Evolutionary conservation across 106 monocot genomes (phyloP).

Genomic region (Acanthochlamys bracteata): DNA sequence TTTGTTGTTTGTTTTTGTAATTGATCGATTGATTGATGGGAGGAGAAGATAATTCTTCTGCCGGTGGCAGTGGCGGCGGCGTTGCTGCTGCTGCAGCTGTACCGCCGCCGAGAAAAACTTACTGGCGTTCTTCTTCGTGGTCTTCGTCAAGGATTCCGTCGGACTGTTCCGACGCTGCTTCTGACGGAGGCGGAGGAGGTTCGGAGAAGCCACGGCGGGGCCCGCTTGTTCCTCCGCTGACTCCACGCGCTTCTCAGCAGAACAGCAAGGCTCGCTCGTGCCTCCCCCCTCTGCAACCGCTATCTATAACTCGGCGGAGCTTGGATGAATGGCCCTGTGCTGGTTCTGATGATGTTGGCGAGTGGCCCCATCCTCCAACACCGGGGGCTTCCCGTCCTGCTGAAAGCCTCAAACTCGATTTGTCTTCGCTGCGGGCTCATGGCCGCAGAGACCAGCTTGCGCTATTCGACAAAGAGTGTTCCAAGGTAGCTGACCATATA

Average conservation of each 20-base stretch:
- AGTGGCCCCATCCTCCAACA: conserved; percentile 67
- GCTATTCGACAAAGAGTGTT: conserved; percentile 92
- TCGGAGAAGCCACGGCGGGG: conserved; percentile 18
- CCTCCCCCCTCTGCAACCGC: conserved; percentile 85
- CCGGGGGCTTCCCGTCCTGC: conserved; percentile 19
- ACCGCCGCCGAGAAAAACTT: conserved; percentile 31
- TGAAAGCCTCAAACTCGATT: conserved; percentile 28
- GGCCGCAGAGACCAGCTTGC: conserved; percentile 53
- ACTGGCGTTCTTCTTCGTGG: conserved; percentile 89
- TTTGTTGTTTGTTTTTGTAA: neutral
- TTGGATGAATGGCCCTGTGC: conserved; percentile 84
- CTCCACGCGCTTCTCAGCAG: conserved; percentile 39
- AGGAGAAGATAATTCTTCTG: conserved; percentile 22
- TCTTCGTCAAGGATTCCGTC: conserved; percentile 44
- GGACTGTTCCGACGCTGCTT: neutral
- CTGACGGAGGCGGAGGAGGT: conserved; percentile 1
- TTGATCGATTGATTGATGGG: conserved; percentile 2
- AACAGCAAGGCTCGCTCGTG: conserved; percentile 49
- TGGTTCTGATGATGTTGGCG: conserved; percentile 81
- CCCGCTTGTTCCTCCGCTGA: conserved; percentile 62
- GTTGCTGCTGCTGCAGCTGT: neutral
- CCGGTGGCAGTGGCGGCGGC: neutral
- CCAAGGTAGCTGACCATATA: conserved; percentile 92
- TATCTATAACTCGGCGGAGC: conserved; percentile 66
- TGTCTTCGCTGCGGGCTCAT: conserved; percentile 31